Evolutionary conservation across 768 basidiomycete species (phyloP), one percentile per base, ranked within the genome.

Genomic region (Pleurotus cornucopiae): DNA sequence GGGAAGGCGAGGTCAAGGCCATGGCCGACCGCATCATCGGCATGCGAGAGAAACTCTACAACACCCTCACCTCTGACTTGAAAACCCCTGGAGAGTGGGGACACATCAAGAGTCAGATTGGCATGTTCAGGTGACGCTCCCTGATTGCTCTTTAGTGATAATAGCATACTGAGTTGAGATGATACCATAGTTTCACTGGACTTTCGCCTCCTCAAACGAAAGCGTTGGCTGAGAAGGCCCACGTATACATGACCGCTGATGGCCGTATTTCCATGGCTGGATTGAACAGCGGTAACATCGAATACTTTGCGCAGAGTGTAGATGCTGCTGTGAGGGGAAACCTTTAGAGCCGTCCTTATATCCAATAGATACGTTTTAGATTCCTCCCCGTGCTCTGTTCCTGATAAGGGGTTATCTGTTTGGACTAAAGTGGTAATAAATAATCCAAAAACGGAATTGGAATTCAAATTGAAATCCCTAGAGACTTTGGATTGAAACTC

Each of bases 21-120:
- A 99, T 98, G 97, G 91, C 97, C 20, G 84, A 91, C 60, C 83
- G 97, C 47, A 93, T 98, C 69, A 95, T 96, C 71, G 84, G 80
- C 72, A 96, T 98, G 88, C 80, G 97, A 57, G 86, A 91, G 64
- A 85, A 79, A 60, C 72, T 98, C 56, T 94, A 89, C 71, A 80
- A 86, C 59, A 74, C 84, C 55, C 75, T 98, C 60, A 86, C 86
- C 34, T 74, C 90, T 59, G 85, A 86, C 60, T 73, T 89, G 60
- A 84, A 88, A 69, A 98, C 96, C 34, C 97, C 97, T 13, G 95
- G 96, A 5, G 84, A 89, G 57, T 98, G 97, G 97, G 79, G 82
- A 6, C 96, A 98, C 71, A 91, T 98, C 72, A 92, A 91, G 73
- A 86, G 84, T 67, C 94, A 98, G 69, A 95, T 94, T 60, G 96